Percentiles rank a stretch among this genome's conserved stretches.
phyloP scores from a whole-genome alignment of 768 basidiomycete species.

The Hygrophoropsis aurantiaca region DNA sequence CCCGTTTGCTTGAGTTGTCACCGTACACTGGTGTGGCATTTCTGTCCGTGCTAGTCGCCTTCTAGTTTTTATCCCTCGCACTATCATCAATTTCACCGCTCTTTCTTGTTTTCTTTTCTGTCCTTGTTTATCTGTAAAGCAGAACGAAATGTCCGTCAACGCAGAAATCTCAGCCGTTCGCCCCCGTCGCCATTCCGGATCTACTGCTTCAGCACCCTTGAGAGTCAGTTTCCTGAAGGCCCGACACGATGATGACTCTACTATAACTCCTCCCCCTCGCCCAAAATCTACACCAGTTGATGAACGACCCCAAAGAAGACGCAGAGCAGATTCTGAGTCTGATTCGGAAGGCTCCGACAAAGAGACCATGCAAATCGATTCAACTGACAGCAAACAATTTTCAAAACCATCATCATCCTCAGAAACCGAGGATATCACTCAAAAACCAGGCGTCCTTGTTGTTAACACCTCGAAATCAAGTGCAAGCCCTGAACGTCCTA shows the following conservation, averaged over 20 bases:
- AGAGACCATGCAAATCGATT: constrained; percentile 33
- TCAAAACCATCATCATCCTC: constrained; percentile 1
- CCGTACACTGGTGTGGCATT: too few species aligned
- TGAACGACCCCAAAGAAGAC: constrained; percentile 52
- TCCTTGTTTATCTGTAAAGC: neutral
- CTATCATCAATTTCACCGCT: neutral
- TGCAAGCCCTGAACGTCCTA: constrained; percentile 49
- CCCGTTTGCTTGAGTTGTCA: too few species aligned
- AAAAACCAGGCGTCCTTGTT: constrained; percentile 11
- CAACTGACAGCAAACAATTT: neutral
- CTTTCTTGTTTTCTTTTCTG: neutral
- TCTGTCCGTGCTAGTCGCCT: too few species aligned
- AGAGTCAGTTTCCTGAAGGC: constrained; percentile 12
- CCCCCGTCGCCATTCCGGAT: constrained; percentile 66
- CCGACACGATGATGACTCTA: constrained; percentile 19
- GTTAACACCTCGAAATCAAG: constrained; percentile 20
- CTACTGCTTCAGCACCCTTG: constrained; percentile 37
- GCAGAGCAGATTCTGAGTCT: constrained; percentile 42
- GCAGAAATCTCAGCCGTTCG: constrained; percentile 27
- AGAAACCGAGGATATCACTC: constrained; percentile 11
- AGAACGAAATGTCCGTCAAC: constrained; percentile 17
- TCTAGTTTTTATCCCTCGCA: neutral
- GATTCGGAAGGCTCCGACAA: constrained; percentile 33
- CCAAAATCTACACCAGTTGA: constrained; percentile 73
- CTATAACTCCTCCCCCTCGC: constrained; percentile 55